A percentile compares a stretch with the other conserved stretches of the same genome.
These are phyloP conservation scores for Friedmanniomyces endolithicus DNA, from an alignment of 495 filamentous ascomycete genomes.

Conservation along the genomic window DNA sequence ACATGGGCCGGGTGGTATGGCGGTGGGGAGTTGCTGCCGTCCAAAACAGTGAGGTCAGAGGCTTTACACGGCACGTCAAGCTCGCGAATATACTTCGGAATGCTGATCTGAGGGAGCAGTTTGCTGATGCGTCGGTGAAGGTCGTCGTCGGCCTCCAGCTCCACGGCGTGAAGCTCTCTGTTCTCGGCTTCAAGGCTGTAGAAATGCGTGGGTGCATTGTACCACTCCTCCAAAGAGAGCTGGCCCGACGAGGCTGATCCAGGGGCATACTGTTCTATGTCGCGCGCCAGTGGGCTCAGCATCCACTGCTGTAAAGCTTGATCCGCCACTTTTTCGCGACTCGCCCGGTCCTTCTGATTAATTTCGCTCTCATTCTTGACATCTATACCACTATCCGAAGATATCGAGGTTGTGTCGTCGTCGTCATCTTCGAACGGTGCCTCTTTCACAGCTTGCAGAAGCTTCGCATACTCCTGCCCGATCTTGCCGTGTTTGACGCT, in stretches of 20 bases:
- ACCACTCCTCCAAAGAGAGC: conserved; percentile 5
- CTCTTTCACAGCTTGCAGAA: conserved; percentile 4
- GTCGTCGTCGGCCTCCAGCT: conserved; percentile 8
- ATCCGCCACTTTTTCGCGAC: background rate
- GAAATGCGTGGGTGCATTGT: background rate
- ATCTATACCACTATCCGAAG: conserved; percentile 5
- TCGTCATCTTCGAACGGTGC: background rate
- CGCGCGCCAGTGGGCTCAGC: background rate
- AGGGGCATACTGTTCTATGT: background rate
- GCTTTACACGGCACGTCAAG: conserved; percentile 4
- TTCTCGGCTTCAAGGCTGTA: conserved; percentile 4
- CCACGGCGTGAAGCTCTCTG: conserved; percentile 1
- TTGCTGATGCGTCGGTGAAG: background rate
- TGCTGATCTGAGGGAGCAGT: conserved; percentile 1
- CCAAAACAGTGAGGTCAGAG: conserved; percentile 6
- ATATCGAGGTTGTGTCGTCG: too few relatives aligned
- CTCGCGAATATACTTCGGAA: conserved; percentile 13
- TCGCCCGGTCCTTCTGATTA: background rate
- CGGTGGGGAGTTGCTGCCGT: background rate
- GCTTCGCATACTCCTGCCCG: conserved; percentile 3
- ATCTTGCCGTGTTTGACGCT: background rate
- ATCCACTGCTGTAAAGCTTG: conserved; percentile 9
- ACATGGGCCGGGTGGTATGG: conserved; percentile 13
- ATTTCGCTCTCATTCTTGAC: background rate
- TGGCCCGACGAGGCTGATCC: background rate